These are phyloP conservation scores for Sicyos baderoa DNA, from an alignment of 306 rosid genomes.

Conservation along the genomic window DNA sequence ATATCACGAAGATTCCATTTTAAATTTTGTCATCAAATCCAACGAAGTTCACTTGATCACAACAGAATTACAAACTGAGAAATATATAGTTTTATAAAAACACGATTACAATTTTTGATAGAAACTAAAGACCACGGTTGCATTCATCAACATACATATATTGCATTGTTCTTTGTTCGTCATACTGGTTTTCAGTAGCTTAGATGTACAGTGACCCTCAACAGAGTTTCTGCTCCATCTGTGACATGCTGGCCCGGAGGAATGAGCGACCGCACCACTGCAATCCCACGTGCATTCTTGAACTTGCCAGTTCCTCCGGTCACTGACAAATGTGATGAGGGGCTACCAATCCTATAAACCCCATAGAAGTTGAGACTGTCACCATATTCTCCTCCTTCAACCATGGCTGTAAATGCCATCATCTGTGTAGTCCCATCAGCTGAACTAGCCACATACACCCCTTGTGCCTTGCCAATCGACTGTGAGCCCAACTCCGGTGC, in stretches of 20 bases:
- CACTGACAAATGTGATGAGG: slow-evolving; percentile 58
- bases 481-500: slow-evolving; percentile 75
- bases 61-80: slow-evolving; percentile 15
- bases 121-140: slow-evolving; percentile 29
- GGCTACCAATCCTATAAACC: slow-evolving; percentile 61
- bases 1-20: not conserved
- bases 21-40: slow-evolving; percentile 12
- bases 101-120: slow-evolving; percentile 13
- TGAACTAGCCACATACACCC: slow-evolving; percentile 81
- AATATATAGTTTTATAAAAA: slow-evolving; percentile 1
- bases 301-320: slow-evolving; percentile 85
- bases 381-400: slow-evolving; percentile 93
- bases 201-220: slow-evolving; percentile 53
- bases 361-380: slow-evolving; percentile 75
- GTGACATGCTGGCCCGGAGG: slow-evolving; percentile 69
- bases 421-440: slow-evolving; percentile 68
- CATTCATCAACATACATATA: not conserved
- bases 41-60: not conserved
- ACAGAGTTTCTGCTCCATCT: slow-evolving; percentile 86
- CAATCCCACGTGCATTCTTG: slow-evolving; percentile 62
- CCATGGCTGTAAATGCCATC: slow-evolving; percentile 75
- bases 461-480: slow-evolving; percentile 57
- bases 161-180: slow-evolving; percentile 9
- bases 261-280: slow-evolving; percentile 58
- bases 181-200: slow-evolving; percentile 30